phyloP scores from a whole-genome alignment of 164 flowering plant species.

The Santalum album region DNA sequence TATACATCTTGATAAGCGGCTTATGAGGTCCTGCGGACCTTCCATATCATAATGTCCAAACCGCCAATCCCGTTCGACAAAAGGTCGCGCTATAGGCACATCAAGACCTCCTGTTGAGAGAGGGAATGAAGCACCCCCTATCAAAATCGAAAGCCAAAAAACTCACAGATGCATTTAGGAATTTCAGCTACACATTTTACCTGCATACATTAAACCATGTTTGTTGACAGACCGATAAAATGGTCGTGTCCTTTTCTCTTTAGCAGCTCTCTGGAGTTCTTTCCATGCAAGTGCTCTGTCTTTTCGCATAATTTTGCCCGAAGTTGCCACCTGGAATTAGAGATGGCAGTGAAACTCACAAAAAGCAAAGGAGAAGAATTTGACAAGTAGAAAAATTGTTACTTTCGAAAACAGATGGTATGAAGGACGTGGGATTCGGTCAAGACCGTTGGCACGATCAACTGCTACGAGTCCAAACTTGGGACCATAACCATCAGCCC shows the following conservation, averaged over 20 bases:
- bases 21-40: constrained; percentile 81
- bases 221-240: constrained; percentile 74
- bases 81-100: constrained; percentile 58
- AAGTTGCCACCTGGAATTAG: constrained; percentile 53
- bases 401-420: constrained; percentile 83
- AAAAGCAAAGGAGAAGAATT: not conserved
- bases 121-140: too few relatives aligned
- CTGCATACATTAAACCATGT: constrained; percentile 90
- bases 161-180: not conserved
- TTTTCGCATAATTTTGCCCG: constrained; percentile 57
- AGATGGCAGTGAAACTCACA: constrained; percentile 1
- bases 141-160: too few relatives aligned
- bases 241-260: constrained; percentile 54
- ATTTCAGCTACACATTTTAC: constrained; percentile 22
- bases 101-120: constrained; percentile 77
- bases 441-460: constrained; percentile 74
- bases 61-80: constrained; percentile 69
- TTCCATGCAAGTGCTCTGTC: constrained; percentile 75
- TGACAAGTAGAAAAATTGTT: not conserved
- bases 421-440: constrained; percentile 83
- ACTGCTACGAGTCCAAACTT: constrained; percentile 97
- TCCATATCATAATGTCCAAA: constrained; percentile 97
- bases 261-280: constrained; percentile 69
- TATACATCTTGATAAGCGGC: constrained; percentile 51
- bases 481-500: constrained; percentile 99